phyloP scores from a whole-genome alignment of 441 rosid genomes.

The Jatropha podagrica region DNA sequence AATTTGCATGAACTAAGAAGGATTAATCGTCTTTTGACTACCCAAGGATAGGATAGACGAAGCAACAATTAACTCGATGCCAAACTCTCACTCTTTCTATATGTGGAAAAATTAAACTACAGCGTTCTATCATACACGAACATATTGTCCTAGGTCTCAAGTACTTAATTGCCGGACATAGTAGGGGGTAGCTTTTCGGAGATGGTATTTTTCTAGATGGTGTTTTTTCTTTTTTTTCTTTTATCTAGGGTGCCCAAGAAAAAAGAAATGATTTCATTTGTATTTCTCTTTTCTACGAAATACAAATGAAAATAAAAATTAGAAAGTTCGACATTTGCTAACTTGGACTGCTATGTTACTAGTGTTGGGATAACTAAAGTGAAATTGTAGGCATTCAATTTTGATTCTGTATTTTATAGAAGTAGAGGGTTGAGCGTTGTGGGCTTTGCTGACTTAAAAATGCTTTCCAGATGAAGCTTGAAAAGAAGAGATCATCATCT shows the following conservation, averaged over 20 bases:
- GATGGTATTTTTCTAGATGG: not conserved
- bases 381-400: not conserved
- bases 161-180: constrained; percentile 5
- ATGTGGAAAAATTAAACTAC: not conserved
- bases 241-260: not conserved
- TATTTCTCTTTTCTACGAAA: not conserved
- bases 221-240: not conserved
- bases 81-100: not conserved
- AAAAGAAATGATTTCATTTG: not conserved
- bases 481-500: constrained; percentile 84
- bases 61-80: not conserved
- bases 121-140: not conserved
- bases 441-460: constrained; percentile 17
- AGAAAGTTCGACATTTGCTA: not conserved
- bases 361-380: not conserved
- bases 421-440: constrained; percentile 1
- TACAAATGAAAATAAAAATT: not conserved
- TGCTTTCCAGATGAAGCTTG: constrained; percentile 84
- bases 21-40: not conserved
- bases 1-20: not conserved
- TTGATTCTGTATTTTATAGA: not conserved
- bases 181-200: not conserved
- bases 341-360: not conserved
- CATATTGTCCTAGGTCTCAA: not conserved
- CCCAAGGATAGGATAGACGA: not conserved